Conservation (phyloP, 2,329 filamentous ascomycete genomes). For the Colletotrichum cordylinicola region DNA sequence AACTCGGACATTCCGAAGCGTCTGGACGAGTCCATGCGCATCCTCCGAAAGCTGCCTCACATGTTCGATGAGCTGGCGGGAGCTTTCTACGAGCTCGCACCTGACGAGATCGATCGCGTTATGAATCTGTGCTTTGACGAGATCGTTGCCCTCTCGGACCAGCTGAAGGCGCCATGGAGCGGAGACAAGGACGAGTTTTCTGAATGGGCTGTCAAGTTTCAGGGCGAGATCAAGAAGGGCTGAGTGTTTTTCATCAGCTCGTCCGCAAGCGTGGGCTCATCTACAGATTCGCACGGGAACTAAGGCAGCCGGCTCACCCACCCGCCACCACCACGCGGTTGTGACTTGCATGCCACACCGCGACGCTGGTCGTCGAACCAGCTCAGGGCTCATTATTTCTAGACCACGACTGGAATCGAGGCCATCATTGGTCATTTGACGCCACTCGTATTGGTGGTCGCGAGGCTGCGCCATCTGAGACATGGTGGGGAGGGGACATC, state of each 20-base stretch:
- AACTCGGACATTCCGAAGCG: slow-evolving; percentile 39
- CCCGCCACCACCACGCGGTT: neutral
- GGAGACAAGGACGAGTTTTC: slow-evolving; percentile 78
- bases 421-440: slow-evolving; percentile 14
- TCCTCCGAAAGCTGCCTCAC: slow-evolving; percentile 67
- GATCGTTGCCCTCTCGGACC: slow-evolving; percentile 60
- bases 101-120: slow-evolving; percentile 59
- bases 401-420: neutral
- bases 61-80: slow-evolving; percentile 73
- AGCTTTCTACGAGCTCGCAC: slow-evolving; percentile 74
- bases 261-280: neutral
- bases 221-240: slow-evolving; percentile 55
- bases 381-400: neutral
- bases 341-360: neutral
- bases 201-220: slow-evolving; percentile 71
- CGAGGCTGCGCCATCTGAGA: slow-evolving; percentile 1
- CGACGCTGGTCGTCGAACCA: neutral
- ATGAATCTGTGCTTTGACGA: slow-evolving; percentile 67
- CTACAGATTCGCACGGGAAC: neutral
- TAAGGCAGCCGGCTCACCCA: neutral
- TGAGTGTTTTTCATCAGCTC: neutral
- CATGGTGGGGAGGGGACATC: slow-evolving; percentile 3
- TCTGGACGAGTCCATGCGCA: slow-evolving; percentile 61
- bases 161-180: slow-evolving; percentile 66
- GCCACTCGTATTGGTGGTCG: neutral